Conservation (phyloP, 345 rosid species). For the Corchorus olitorius region DNA sequence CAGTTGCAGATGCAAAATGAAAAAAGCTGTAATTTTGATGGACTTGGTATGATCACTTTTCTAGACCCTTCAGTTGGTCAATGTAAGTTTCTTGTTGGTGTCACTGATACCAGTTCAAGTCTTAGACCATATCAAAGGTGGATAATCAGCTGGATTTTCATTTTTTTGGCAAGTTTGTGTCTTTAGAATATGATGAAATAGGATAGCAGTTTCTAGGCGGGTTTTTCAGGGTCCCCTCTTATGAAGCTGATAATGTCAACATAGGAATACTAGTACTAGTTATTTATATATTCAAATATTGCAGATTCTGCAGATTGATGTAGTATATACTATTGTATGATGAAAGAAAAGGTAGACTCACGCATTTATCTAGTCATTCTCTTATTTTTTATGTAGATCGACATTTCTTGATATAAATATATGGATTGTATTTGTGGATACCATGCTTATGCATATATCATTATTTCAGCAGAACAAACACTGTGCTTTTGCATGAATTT, state of each 20-base stretch:
- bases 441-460: neutral
- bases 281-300: slow-evolving; percentile 22
- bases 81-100: slow-evolving; percentile 91
- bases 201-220: slow-evolving; percentile 29
- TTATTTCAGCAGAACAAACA: neutral
- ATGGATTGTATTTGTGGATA: neutral
- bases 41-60: slow-evolving; percentile 87
- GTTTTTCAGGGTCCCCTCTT: slow-evolving; percentile 40
- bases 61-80: slow-evolving; percentile 86
- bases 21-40: slow-evolving; percentile 85
- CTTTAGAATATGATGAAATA: slow-evolving; percentile 40
- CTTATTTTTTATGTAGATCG: neutral
- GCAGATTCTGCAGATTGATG: slow-evolving; percentile 17
- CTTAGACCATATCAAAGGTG: slow-evolving; percentile 31
- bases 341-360: neutral
- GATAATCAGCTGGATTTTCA: slow-evolving; percentile 35
- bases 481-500: neutral
- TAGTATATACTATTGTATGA: slow-evolving; percentile 14
- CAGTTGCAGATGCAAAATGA: slow-evolving; percentile 82
- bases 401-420: neutral
- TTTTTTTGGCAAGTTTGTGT: slow-evolving; percentile 41
- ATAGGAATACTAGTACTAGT: slow-evolving; percentile 29
- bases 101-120: slow-evolving; percentile 49
- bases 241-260: slow-evolving; percentile 27
- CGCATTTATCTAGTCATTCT: neutral